Evolutionary conservation across 2,329 filamentous ascomycete species (phyloP).

Genomic region (Davidsoniella australis): DNA sequence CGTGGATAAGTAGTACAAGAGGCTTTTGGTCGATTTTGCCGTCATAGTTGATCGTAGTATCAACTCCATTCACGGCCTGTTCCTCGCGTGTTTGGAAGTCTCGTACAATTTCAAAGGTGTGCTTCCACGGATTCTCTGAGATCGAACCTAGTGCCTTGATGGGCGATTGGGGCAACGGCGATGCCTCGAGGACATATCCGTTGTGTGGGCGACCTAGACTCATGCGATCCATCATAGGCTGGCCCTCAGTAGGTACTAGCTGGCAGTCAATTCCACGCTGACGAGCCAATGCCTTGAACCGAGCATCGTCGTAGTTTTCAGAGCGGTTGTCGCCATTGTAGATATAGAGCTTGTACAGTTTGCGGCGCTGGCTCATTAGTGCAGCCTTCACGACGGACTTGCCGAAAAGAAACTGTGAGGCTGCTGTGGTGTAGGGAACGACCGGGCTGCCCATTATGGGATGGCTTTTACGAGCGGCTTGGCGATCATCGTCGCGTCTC

Average conservation of each 20-base stretch:
- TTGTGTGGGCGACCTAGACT: constrained; percentile 74
- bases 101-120: constrained; percentile 41
- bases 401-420: constrained; percentile 85
- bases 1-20: constrained; percentile 56
- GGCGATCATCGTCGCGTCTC: background rate
- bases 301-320: constrained; percentile 28
- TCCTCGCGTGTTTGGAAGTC: constrained; percentile 62
- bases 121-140: constrained; percentile 24
- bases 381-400: constrained; percentile 66
- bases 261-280: constrained; percentile 35
- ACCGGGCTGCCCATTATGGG: constrained; percentile 9
- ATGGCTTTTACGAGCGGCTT: background rate
- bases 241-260: constrained; percentile 40
- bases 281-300: constrained; percentile 30
- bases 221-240: constrained; percentile 67
- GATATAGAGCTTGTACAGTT: constrained; percentile 73
- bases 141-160: constrained; percentile 39
- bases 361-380: constrained; percentile 46
- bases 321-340: constrained; percentile 41
- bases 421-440: constrained; percentile 52
- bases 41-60: constrained; percentile 4
- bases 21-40: constrained; percentile 32
- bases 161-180: constrained; percentile 58
- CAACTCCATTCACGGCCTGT: constrained; percentile 46
- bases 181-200: constrained; percentile 73